These are phyloP conservation scores for Halophytophthora batemanensis DNA, from an alignment of 352 stramenopile genomes.

Conservation along the genomic window DNA sequence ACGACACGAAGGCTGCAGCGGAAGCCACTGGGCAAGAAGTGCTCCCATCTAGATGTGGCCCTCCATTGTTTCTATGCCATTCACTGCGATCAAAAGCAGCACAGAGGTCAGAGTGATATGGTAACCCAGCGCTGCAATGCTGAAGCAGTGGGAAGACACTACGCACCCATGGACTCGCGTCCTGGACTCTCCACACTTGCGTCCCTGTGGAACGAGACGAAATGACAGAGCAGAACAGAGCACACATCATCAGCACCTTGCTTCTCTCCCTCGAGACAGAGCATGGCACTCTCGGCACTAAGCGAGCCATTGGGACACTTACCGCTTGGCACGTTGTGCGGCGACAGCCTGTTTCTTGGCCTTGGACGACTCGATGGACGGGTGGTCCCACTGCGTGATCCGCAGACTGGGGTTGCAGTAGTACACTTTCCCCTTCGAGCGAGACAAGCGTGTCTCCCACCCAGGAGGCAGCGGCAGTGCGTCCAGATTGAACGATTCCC, in stretches of 20 bases:
- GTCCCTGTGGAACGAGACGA: constrained; percentile 19
- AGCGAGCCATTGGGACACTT: neutral
- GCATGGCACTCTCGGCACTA: neutral
- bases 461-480: constrained; percentile 65
- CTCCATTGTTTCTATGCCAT: constrained; percentile 52
- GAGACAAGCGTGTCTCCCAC: constrained; percentile 76
- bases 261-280: neutral
- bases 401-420: constrained; percentile 76
- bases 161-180: constrained; percentile 36
- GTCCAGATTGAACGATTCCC: constrained; percentile 71
- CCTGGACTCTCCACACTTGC: constrained; percentile 25
- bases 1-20: no score
- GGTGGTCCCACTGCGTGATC: constrained; percentile 84
- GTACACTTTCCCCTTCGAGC: constrained; percentile 85
- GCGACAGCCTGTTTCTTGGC: constrained; percentile 51
- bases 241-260: neutral
- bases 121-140: no score
- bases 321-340: constrained; percentile 38
- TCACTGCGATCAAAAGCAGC: constrained; percentile 7
- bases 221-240: constrained; percentile 7
- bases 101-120: neutral
- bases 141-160: neutral
- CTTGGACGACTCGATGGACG: constrained; percentile 58
- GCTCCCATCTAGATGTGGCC: constrained; percentile 43
- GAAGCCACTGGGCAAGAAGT: no score